Evolutionary conservation across 441 rosid species (phyloP).

Genomic region (Pelargonium fulgidum): DNA sequence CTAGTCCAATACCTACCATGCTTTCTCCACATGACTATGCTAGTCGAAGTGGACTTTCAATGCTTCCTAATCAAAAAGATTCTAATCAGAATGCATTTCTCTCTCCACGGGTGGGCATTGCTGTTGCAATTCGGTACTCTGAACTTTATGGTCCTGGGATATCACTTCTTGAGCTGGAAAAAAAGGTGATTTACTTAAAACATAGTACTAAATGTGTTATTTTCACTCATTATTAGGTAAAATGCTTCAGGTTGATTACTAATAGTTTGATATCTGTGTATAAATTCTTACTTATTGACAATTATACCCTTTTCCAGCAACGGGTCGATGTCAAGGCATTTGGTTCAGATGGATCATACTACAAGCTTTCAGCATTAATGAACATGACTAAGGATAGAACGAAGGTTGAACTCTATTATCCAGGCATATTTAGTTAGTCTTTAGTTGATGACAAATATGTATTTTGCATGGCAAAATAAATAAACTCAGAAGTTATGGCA

Average conservation of each 20-base stretch:
- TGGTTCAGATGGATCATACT: constrained; percentile 73
- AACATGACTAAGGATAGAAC: constrained; percentile 96
- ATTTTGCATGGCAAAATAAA: too few relatives aligned
- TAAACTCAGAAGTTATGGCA: too few relatives aligned
- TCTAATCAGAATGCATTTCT: constrained; percentile 31
- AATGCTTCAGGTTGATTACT: too few relatives aligned
- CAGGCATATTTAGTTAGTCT: constrained; percentile 6
- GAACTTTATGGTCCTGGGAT: constrained; percentile 85
- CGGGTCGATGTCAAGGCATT: constrained; percentile 85
- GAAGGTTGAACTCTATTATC: constrained; percentile 50
- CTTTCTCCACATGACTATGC: constrained; percentile 93
- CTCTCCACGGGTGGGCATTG: constrained; percentile 73
- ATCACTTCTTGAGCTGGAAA: constrained; percentile 94
- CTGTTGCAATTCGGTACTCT: constrained; percentile 75
- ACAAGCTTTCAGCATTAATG: constrained; percentile 76
- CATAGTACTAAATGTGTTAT: not conserved
- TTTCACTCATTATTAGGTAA: not conserved
- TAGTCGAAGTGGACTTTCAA: constrained; percentile 57
- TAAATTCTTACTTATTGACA: not conserved
- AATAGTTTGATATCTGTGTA: too few relatives aligned
- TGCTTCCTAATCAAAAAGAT: constrained; percentile 82
- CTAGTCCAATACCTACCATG: constrained; percentile 89
- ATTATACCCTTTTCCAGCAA: constrained; percentile 50
- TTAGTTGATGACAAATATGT: not conserved
- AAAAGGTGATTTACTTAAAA: constrained; percentile 54